These are phyloP conservation scores for Candida labiduridarum DNA, from an alignment of 1,139 yeast species.

Conservation along the genomic window DNA sequence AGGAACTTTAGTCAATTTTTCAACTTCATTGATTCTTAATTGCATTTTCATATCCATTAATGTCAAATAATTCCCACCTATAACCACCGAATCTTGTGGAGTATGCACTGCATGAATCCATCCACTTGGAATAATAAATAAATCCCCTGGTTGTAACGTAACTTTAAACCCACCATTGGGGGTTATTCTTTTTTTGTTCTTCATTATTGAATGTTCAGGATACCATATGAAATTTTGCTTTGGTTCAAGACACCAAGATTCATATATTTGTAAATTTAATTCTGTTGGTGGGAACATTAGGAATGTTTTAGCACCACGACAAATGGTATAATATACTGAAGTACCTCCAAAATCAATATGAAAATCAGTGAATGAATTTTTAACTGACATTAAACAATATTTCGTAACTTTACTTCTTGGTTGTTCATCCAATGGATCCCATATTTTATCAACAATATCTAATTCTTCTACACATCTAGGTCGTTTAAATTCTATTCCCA, in stretches of 20 bases:
- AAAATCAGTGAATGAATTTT: conserved; percentile 81
- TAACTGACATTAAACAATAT: conserved; percentile 85
- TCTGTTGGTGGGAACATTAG: conserved; percentile 78
- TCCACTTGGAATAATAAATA: conserved; percentile 84
- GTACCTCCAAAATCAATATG: conserved; percentile 94
- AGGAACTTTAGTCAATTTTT: conserved; percentile 70
- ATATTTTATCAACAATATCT: conserved; percentile 71
- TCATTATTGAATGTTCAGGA: conserved; percentile 47
- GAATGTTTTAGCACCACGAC: conserved; percentile 73
- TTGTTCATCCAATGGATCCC: conserved; percentile 43
- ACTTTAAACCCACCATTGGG: conserved; percentile 62
- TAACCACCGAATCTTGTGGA: conserved; percentile 75
- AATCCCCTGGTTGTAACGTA: conserved; percentile 68
- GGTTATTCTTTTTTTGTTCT: conserved; percentile 24
- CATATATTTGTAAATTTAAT: conserved; percentile 60
- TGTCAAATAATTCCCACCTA: conserved; percentile 87
- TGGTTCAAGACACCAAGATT: conserved; percentile 70
- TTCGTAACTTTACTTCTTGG: conserved; percentile 72
- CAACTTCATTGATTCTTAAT: conserved; percentile 61
- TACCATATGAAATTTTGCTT: conserved; percentile 70
- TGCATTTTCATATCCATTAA: conserved; percentile 64
- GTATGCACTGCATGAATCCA: conserved; percentile 94
- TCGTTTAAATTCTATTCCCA: conserved; percentile 56
- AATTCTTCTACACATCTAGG: conserved; percentile 68
- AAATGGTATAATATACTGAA: conserved; percentile 82